phyloP scores from a whole-genome alignment of 108 stramenopile genomes.

The Nitzschia palea region DNA sequence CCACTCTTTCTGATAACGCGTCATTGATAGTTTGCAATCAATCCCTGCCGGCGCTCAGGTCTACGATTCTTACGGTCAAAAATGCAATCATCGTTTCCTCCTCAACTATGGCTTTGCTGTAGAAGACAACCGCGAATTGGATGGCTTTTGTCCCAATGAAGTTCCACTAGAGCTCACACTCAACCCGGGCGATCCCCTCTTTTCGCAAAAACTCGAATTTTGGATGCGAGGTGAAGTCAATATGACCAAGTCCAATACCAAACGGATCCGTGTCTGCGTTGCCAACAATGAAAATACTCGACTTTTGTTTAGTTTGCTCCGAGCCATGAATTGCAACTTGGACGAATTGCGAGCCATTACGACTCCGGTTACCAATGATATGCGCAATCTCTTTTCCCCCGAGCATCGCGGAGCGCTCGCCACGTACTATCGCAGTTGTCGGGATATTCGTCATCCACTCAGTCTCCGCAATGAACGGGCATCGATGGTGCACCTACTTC shows the following conservation, averaged over 20 bases:
- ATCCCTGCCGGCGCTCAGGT: constrained; percentile 89
- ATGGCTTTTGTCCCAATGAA: constrained; percentile 99
- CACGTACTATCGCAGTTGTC: constrained; percentile 64
- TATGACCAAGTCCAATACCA: constrained; percentile 24
- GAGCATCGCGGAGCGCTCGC: constrained; percentile 33
- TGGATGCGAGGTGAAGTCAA: constrained; percentile 84
- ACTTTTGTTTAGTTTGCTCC: constrained; percentile 78
- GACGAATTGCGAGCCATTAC: constrained; percentile 64
- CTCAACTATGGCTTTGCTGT: constrained; percentile 99
- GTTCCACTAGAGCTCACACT: constrained; percentile 83
- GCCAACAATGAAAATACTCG: constrained; percentile 96
- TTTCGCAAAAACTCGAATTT: constrained; percentile 75
- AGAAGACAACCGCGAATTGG: constrained; percentile 94
- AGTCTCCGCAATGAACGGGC: constrained; percentile 75
- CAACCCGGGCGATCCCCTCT: constrained; percentile 59
- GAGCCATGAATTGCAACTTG: constrained; percentile 72
- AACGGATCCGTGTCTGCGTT: constrained; percentile 91
- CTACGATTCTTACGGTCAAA: constrained; percentile 99
- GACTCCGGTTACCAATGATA: constrained; percentile 38
- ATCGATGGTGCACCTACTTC: constrained; percentile 70
- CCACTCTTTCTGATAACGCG: too few relatives aligned
- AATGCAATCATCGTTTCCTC: constrained; percentile 99
- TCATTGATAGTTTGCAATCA: constrained; percentile 64
- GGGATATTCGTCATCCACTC: constrained; percentile 83
- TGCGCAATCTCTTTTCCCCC: constrained; percentile 35